Evolutionary conservation across 495 filamentous ascomycete genomes (phyloP).

Genomic region (Aspergillus biplanus): DNA sequence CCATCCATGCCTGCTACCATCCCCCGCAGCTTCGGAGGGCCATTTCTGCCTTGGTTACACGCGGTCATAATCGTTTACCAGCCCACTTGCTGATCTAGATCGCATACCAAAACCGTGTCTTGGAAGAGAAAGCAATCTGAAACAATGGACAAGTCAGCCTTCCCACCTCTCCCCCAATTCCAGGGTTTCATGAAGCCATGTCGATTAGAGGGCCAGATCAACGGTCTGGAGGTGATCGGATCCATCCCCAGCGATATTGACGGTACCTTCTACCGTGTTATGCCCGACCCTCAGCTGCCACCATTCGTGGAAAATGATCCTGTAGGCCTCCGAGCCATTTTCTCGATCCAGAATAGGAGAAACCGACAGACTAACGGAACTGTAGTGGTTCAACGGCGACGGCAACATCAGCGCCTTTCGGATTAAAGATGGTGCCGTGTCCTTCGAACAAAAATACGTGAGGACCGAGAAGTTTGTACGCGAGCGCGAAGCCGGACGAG

Average conservation of each 20-base stretch:
- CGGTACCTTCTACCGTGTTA: constrained; percentile 33
- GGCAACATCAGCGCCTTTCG: constrained; percentile 56
- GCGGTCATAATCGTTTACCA: too few species aligned
- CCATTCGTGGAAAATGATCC: constrained; percentile 27
- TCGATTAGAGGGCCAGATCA: constrained; percentile 26
- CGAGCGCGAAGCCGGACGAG: constrained; percentile 43
- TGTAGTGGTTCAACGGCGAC: constrained; percentile 35
- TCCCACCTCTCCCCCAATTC: constrained; percentile 3
- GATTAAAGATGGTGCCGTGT: constrained; percentile 51
- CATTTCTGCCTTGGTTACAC: too few species aligned
- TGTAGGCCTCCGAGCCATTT: constrained; percentile 13
- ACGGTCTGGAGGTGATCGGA: constrained; percentile 26
- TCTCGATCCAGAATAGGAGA: too few species aligned
- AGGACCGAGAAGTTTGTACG: constrained; percentile 50
- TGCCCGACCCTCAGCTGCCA: constrained; percentile 34
- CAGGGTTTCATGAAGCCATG: constrained; percentile 15
- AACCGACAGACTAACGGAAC: background rate
- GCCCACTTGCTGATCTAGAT: too few species aligned
- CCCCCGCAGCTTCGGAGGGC: too few species aligned
- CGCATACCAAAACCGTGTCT: too few species aligned
- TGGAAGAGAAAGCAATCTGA: too few species aligned
- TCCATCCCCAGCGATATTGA: constrained; percentile 37
- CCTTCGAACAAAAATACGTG: constrained; percentile 57
- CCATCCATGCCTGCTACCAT: too few species aligned
- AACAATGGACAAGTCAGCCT: background rate